phyloP scores from a whole-genome alignment of 2,329 filamentous ascomycete genomes.

The Neocucurbitaria cava region DNA sequence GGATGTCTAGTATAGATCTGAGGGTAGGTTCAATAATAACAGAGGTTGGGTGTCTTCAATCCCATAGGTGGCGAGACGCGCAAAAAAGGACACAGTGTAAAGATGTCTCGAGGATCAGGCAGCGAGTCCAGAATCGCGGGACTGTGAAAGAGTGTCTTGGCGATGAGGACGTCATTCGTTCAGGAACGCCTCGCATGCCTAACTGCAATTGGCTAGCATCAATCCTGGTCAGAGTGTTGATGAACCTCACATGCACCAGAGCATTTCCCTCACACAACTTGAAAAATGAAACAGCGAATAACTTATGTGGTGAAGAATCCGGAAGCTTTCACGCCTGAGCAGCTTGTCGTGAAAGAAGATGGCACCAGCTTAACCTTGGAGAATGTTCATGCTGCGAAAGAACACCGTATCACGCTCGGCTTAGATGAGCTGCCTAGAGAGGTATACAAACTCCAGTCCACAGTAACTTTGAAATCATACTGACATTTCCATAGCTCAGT shows the following conservation, averaged over 20 bases:
- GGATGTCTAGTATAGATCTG: not conserved
- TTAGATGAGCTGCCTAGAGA: slow-evolving; percentile 76
- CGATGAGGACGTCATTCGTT: slow-evolving; percentile 13
- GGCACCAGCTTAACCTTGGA: slow-evolving; percentile 60
- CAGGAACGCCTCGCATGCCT: slow-evolving; percentile 3
- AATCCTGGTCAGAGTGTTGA: not conserved
- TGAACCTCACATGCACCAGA: not conserved
- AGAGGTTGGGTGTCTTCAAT: not conserved
- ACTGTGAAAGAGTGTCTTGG: slow-evolving; percentile 16
- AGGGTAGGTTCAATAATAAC: not conserved
- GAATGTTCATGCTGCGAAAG: slow-evolving; percentile 71
- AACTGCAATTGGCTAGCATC: not conserved
- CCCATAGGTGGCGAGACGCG: slow-evolving; percentile 28
- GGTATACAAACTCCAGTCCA: slow-evolving; percentile 46
- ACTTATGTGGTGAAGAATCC: slow-evolving; percentile 74
- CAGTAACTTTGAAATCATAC: not conserved
- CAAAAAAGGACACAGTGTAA: slow-evolving; percentile 35
- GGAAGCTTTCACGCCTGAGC: slow-evolving; percentile 69
- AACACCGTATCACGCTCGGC: slow-evolving; percentile 78
- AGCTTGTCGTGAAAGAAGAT: slow-evolving; percentile 62
- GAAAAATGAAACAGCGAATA: slow-evolving; percentile 72
- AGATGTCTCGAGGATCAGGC: slow-evolving; percentile 8
- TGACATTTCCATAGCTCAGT: slow-evolving; percentile 58
- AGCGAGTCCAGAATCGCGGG: slow-evolving; percentile 21
- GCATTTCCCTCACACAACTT: slow-evolving; percentile 13